Evolutionary conservation across 805 yeast species (phyloP), one percentile per base, ranked within the genome.

Genomic region (Metschnikowia borealis): DNA sequence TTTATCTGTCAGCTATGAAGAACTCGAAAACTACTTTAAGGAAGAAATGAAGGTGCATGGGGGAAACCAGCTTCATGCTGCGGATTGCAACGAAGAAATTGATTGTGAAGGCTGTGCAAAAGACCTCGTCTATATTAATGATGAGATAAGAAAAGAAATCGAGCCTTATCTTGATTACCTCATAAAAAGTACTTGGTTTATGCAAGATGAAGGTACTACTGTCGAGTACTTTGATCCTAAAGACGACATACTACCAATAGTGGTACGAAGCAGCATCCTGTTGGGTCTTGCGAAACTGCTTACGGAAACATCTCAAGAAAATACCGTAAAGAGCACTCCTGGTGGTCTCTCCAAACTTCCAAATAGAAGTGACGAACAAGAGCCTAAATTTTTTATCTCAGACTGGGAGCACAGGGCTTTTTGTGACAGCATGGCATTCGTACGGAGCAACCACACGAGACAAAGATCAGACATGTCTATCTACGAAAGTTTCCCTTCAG

Each of bases 1-100:
- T 21, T 48, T 87, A 31, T 75, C 78, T 58, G 79, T 87, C 40
- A 88, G 87, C 56, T 85, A 83, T 62, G 80, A 80, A 43, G 83
- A 87, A 38, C 82, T 90, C 1, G 74, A 87, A 67, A 79, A 78
- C 44, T 75, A 82, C 39, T 80, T 89, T 64, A 80, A 78, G 53
- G 52, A 46, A 14, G 53, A 55, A 35, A 26, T 41, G 17, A 53
- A 51, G 34, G 33, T 38, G 7, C 43, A 51, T 5, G 50, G 48
- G 5, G 36, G 36, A 18, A n/a, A 14, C 18, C 44, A 17, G 26
- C 13, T 31, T 5, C 36, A 43, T 26, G 31, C 45, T 8, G 37
- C 21, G 13, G 21, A 35, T 17, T 15, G 17, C 26, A 23, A 17
- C 29, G 47, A 44, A 14, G 38, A 33, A 11, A 11, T 35, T 8